phyloP scores from a whole-genome alignment of 108 stramenopile genomes.

The Skeletonema marinoi region DNA sequence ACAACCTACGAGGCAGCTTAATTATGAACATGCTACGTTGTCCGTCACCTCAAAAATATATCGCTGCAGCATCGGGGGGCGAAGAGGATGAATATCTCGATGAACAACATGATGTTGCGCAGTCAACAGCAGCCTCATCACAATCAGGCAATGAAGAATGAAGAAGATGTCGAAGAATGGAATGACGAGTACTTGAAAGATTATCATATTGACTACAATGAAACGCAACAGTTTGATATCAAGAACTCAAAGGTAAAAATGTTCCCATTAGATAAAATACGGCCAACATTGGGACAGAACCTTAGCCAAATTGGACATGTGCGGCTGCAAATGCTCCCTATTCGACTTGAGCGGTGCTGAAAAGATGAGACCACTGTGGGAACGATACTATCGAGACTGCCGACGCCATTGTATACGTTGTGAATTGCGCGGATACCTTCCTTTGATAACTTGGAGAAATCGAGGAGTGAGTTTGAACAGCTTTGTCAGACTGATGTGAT shows the following conservation, averaged over 20 bases:
- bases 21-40: constrained; percentile 29
- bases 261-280: constrained; percentile 73
- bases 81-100: constrained; percentile 50
- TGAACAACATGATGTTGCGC: constrained; percentile 18
- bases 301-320: constrained; percentile 74
- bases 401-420: constrained; percentile 79
- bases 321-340: constrained; percentile 67
- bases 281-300: constrained; percentile 83
- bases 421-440: constrained; percentile 38
- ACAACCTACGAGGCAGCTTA: background rate
- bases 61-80: constrained; percentile 24
- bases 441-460: constrained; percentile 29
- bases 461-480: constrained; percentile 19
- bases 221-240: constrained; percentile 37
- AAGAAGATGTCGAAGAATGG: constrained; percentile 9
- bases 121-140: constrained; percentile 4
- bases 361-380: constrained; percentile 77
- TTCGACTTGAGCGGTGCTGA: constrained; percentile 76
- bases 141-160: background rate
- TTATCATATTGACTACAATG: constrained; percentile 42
- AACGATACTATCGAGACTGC: constrained; percentile 80
- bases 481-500: constrained; percentile 33
- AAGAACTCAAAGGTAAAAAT: constrained; percentile 49
- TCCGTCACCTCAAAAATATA: constrained; percentile 58
- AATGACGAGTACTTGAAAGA: constrained; percentile 55